Conservation (phyloP, 345 rosid genomes). For the Erysimum cheiranthoides region DNA sequence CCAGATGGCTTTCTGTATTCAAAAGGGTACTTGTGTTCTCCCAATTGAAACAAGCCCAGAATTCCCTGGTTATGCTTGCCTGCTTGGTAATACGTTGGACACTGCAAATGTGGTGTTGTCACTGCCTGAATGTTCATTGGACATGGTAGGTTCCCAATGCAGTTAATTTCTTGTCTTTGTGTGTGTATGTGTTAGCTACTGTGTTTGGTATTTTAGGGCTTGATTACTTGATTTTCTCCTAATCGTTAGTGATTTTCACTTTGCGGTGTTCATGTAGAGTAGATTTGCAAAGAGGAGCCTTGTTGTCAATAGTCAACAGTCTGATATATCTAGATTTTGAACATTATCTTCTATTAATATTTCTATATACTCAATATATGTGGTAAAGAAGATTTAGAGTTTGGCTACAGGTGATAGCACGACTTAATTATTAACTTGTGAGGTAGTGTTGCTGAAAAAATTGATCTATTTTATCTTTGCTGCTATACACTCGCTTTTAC, state of each 20-base stretch:
- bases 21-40: constrained; percentile 62
- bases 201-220: constrained; percentile 2
- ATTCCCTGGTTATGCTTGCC: constrained; percentile 85
- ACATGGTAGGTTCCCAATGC: constrained; percentile 61
- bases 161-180: constrained; percentile 3
- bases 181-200: constrained; percentile 11
- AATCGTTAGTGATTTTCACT: neutral
- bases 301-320: constrained; percentile 4
- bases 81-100: constrained; percentile 90
- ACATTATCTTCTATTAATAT: neutral
- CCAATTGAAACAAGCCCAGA: constrained; percentile 65
- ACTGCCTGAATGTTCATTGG: constrained; percentile 80
- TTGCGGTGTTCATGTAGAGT: constrained; percentile 18
- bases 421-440: neutral
- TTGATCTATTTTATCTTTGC: constrained; percentile 2
- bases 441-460: neutral
- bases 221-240: constrained; percentile 5
- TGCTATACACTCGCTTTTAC: neutral
- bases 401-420: constrained; percentile 1
- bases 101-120: constrained; percentile 77
- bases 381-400: neutral
- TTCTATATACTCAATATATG: neutral
- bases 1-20: constrained; percentile 75
- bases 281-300: neutral
- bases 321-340: constrained; percentile 6